Conservation (phyloP, 2,329 filamentous ascomycete genomes). For the Sporothrix variecibatus region DNA sequence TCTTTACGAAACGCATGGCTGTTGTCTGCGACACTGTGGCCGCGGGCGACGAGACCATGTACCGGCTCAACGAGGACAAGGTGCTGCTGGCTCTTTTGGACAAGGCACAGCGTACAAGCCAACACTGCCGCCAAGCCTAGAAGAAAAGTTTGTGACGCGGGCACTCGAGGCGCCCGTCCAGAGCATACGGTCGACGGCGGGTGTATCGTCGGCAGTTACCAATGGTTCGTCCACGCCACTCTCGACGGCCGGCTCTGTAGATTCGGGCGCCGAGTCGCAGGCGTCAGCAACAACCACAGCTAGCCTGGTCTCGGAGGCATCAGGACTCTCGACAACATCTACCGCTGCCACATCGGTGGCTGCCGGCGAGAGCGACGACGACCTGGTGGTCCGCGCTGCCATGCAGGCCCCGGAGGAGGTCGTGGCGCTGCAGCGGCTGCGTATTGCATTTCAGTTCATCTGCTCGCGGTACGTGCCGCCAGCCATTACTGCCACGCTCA, state of each 20-base stretch:
- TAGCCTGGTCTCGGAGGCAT: constrained; percentile 32
- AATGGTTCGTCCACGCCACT: constrained; percentile 39
- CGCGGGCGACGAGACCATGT: constrained; percentile 83
- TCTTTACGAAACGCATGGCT: constrained; percentile 66
- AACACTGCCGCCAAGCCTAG: constrained; percentile 72
- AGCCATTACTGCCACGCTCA: constrained; percentile 46
- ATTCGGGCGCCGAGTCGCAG: constrained; percentile 45
- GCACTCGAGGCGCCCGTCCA: constrained; percentile 75
- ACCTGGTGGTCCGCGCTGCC: constrained; percentile 41
- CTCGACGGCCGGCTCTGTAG: constrained; percentile 38
- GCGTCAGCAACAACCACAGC: constrained; percentile 45
- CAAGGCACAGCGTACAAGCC: constrained; percentile 73
- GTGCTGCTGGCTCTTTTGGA: constrained; percentile 63
- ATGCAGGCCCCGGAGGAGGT: constrained; percentile 53
- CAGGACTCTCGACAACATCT: constrained; percentile 43
- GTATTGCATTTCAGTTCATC: constrained; percentile 66
- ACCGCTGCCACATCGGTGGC: constrained; percentile 50
- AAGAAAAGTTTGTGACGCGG: constrained; percentile 78
- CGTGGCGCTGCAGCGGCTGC: constrained; percentile 62
- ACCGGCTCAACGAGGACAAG: constrained; percentile 72
- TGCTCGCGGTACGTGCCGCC: constrained; percentile 60
- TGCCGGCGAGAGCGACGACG: constrained; percentile 25
- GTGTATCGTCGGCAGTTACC: constrained; percentile 34
- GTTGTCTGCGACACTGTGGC: constrained; percentile 79
- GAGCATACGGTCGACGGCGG: constrained; percentile 54